phyloP scores from a whole-genome alignment of 352 stramenopile species.

The Globisporangium solare region DNA sequence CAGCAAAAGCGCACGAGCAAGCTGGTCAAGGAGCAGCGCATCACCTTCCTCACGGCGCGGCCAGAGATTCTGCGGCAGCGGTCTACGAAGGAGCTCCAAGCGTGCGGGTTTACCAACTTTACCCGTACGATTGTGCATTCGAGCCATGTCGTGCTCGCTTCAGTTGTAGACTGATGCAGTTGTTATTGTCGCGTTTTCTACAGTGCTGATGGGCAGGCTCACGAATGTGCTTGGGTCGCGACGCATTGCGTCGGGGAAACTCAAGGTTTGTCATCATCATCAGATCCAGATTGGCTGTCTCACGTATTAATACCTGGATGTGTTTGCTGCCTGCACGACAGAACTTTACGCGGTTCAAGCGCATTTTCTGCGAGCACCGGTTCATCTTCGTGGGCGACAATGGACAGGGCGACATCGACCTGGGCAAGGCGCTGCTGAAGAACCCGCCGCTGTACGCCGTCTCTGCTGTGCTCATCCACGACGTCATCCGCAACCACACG shows the following conservation, averaged over 20 bases:
- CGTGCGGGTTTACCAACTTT: constrained; percentile 72
- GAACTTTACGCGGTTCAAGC: constrained; percentile 75
- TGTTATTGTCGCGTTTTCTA: not conserved
- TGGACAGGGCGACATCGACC: constrained; percentile 74
- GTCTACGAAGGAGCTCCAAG: constrained; percentile 55
- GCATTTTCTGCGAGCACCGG: constrained; percentile 63
- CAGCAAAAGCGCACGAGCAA: constrained; percentile 1
- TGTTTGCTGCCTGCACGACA: constrained; percentile 9
- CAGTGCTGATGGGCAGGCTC: constrained; percentile 72
- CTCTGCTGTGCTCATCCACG: constrained; percentile 69
- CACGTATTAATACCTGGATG: no score
- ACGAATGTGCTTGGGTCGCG: constrained; percentile 57
- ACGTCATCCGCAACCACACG: constrained; percentile 78
- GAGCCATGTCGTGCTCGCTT: no score
- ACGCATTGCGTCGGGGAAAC: constrained; percentile 65
- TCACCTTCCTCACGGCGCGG: constrained; percentile 73
- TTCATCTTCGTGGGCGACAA: constrained; percentile 85
- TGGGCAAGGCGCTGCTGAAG: constrained; percentile 64
- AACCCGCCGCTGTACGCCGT: constrained; percentile 49
- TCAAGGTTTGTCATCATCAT: constrained; percentile 29
- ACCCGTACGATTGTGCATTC: constrained; percentile 35
- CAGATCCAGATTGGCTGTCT: no score
- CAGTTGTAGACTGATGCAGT: not conserved
- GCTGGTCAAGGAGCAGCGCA: constrained; percentile 27
- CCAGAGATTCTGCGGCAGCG: constrained; percentile 65